phyloP scores from a whole-genome alignment of 2,329 filamentous ascomycete genomes.

The Trichoderma atrobrunneum region DNA sequence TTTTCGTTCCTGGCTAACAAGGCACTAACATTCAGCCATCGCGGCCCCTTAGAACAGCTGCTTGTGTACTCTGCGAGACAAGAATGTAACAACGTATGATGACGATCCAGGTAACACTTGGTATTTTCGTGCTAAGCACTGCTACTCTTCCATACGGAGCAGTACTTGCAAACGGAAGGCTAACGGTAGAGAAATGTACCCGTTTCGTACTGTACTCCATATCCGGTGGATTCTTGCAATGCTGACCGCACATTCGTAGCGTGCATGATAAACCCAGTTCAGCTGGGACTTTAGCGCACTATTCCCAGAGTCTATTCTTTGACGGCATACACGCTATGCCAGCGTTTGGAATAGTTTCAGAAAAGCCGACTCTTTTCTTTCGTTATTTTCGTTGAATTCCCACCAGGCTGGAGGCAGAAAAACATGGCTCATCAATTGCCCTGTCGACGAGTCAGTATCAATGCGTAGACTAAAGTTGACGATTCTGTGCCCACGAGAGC shows the following conservation, averaged over 20 bases:
- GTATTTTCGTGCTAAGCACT: background rate
- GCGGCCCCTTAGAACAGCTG: background rate
- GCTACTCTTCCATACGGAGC: background rate
- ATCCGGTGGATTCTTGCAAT: background rate
- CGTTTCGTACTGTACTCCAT: constrained; percentile 2
- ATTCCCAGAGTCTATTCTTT: constrained; percentile 3
- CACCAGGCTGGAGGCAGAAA: background rate
- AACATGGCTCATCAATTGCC: constrained; percentile 2
- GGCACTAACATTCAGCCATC: background rate
- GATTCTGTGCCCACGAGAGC: background rate
- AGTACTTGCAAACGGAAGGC: background rate
- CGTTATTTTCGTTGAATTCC: background rate
- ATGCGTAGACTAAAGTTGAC: background rate
- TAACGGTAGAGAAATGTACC: constrained; percentile 3
- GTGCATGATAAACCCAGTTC: constrained; percentile 16
- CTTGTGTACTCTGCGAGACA: background rate
- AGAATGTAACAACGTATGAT: background rate
- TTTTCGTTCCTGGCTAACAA: constrained; percentile 18
- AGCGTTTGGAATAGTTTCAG: background rate
- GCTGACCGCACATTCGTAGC: constrained; percentile 20
- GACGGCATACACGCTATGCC: constrained; percentile 3
- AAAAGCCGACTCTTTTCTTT: background rate
- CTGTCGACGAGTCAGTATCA: background rate
- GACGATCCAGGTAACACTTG: background rate
- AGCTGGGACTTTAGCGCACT: constrained; percentile 18